Base-by-base conservation (phyloP, 805 yeast species). In the Candida nanaspora region DNA sequence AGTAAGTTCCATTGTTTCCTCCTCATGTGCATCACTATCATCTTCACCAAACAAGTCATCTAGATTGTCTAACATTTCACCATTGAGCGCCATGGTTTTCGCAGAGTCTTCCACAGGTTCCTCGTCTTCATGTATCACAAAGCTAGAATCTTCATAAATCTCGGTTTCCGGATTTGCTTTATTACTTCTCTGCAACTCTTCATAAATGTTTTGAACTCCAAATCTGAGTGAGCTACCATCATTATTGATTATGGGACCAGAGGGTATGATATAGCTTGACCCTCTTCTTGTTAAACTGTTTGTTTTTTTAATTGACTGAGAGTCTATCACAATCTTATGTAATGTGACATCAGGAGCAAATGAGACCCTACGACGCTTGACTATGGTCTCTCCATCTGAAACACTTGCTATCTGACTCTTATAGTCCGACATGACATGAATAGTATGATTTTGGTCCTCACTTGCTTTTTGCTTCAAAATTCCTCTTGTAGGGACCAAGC, bases 301-400 rank as follows among this genome's bases (percentile, higher is more conserved):
- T 13, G 16, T 19, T 11, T 20, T n/a, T n/a, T n/a, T n/a, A n/a
- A n/a, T 19, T 10, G 22, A 16, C 20, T 18, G 35, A 8, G 35
- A 21, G 15, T 19, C 27, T 6, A 39, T 27, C 28, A 40, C 40
- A 11, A 46, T 47, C 35, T 78, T 74, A 51, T 80, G 85, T 32
- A 80, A 65, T 3, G 83, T 79, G 0, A 80, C 86, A 48, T 79
- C 85, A 1, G 84, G 84, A 1, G 89, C 89, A 66, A 84, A 84
- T 4, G 87, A 79, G 5, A 84, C 91, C 21, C 91, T 61, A 42
- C 91, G 61, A 29, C 61, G 59, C 28, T 57, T 47, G 20, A 43
- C 3, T 41, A 44, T 38, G 43, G 46, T 43, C 39, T 55, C 28
- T 5, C 22, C 28, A 13, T 46, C 29, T 3, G 16, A 31, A 5